A percentile compares a stretch with the other conserved stretches of the same genome.
Evolutionary conservation across 192 early-diverging fungal species (phyloP).

Genomic region (Gorgonomyces haynaldii): DNA sequence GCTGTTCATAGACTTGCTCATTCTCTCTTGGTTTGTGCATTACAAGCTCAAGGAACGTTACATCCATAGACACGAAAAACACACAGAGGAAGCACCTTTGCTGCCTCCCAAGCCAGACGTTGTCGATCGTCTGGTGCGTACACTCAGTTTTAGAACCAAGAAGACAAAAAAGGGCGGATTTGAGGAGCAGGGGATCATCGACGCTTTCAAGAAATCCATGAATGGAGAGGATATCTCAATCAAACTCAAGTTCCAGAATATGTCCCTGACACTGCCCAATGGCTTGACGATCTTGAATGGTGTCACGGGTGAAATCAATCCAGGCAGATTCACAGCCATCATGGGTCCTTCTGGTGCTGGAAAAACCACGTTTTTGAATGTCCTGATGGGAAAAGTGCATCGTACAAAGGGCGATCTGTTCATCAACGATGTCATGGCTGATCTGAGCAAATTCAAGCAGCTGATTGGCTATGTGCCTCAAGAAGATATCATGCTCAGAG

Average conservation of each 20-base stretch:
- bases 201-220: conserved; percentile 7
- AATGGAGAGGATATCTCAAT: background rate
- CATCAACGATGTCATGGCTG: conserved; percentile 15
- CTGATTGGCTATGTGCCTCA: conserved; percentile 31
- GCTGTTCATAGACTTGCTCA: conserved; percentile 6
- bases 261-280: conserved; percentile 8
- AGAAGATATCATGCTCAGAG: conserved; percentile 26
- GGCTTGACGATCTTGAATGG: conserved; percentile 14
- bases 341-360: conserved; percentile 90
- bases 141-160: background rate
- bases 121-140: background rate
- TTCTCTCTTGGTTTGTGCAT: background rate
- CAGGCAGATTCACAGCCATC: conserved; percentile 73
- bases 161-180: background rate
- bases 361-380: conserved; percentile 19
- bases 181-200: background rate
- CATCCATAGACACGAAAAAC: background rate
- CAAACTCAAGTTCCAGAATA: background rate
- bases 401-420: conserved; percentile 17
- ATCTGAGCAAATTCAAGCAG: conserved; percentile 19
- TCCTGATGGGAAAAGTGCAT: conserved; percentile 18
- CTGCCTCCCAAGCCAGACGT: background rate
- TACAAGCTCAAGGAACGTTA: background rate
- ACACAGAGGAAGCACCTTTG: conserved; percentile 1
- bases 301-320: conserved; percentile 59